Evolutionary conservation across 768 basidiomycete genomes (phyloP).

Genomic region (Lactifluus volemus): DNA sequence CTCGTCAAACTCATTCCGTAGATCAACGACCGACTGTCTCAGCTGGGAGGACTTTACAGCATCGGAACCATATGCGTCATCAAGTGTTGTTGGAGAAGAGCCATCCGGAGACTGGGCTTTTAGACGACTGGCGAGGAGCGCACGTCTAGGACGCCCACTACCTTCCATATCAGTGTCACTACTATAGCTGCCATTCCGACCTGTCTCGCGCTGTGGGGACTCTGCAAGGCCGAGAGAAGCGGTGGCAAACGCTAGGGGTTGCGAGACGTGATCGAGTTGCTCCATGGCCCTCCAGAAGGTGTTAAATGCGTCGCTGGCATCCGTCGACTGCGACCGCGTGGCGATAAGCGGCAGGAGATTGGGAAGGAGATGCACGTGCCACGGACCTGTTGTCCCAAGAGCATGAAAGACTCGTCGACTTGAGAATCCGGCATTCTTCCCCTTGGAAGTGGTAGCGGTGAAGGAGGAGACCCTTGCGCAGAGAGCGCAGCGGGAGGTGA

Average conservation of each 20-base stretch:
- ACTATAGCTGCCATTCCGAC: slow-evolving; percentile 44
- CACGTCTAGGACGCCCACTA: slow-evolving; percentile 39
- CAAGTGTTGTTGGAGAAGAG: slow-evolving; percentile 19
- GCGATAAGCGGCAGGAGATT: slow-evolving; percentile 1
- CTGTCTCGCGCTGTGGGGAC: slow-evolving; percentile 24
- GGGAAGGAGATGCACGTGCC: not conserved
- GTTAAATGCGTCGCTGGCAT: slow-evolving; percentile 81
- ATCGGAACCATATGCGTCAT: slow-evolving; percentile 18
- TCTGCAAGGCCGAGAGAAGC: slow-evolving; percentile 54
- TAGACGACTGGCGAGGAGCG: slow-evolving; percentile 30
- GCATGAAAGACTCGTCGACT: slow-evolving; percentile 86
- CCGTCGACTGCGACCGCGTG: slow-evolving; percentile 25
- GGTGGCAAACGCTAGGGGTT: slow-evolving; percentile 74
- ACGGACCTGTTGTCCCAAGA: slow-evolving; percentile 69
- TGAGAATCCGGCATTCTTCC: slow-evolving; percentile 40
- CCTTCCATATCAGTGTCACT: slow-evolving; percentile 67
- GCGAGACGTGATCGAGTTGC: slow-evolving; percentile 78
- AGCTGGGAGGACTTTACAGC: slow-evolving; percentile 10
- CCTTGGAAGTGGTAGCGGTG: slow-evolving; percentile 37
- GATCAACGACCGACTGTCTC: slow-evolving; percentile 17
- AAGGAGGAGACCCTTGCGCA: slow-evolving; percentile 29
- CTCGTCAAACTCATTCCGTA: slow-evolving; percentile 48
- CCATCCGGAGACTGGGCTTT: slow-evolving; percentile 25
- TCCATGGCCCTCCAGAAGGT: slow-evolving; percentile 87
- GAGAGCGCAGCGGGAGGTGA: slow-evolving; percentile 20